These are phyloP conservation scores for Russula brevipes DNA, from an alignment of 768 basidiomycete species.

Conservation along the genomic window DNA sequence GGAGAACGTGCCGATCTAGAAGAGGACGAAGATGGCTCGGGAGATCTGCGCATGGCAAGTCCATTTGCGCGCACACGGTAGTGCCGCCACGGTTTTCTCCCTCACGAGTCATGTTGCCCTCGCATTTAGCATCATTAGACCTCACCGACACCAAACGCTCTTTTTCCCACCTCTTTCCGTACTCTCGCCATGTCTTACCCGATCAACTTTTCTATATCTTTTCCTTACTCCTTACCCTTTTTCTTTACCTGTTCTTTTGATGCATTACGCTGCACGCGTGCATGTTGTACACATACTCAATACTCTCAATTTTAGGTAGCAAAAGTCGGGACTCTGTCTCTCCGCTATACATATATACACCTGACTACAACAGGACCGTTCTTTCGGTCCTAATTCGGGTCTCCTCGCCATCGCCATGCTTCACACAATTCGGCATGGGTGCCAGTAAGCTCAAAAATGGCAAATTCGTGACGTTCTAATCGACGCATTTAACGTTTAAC, in stretches of 20 bases:
- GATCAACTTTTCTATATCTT: not conserved
- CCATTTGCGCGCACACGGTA: conserved; percentile 15
- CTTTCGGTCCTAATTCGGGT: not conserved
- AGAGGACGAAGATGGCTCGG: conserved; percentile 15
- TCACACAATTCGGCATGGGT: no score
- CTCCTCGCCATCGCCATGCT: not conserved
- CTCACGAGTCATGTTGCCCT: not conserved
- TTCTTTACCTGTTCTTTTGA: not conserved
- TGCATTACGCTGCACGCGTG: conserved; percentile 18
- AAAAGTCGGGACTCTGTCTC: not conserved
- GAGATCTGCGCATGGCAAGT: conserved; percentile 22
- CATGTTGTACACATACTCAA: conserved; percentile 25
- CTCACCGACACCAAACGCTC: conserved; percentile 1
- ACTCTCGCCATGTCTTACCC: conserved; percentile 5
- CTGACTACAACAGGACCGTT: not conserved
- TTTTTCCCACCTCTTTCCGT: not conserved
- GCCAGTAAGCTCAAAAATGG: not conserved
- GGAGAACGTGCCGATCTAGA: conserved; percentile 15
- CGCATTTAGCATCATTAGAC: conserved; percentile 11
- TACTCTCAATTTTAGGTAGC: conserved; percentile 20
- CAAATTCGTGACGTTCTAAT: not conserved
- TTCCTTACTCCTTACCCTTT: not conserved
- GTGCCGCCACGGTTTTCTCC: not conserved
- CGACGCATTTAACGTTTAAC: not conserved
- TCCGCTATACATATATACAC: conserved; percentile 11